Evolutionary conservation across 495 filamentous ascomycete genomes (phyloP).

Genomic region (Cercophora newfieldiana): DNA sequence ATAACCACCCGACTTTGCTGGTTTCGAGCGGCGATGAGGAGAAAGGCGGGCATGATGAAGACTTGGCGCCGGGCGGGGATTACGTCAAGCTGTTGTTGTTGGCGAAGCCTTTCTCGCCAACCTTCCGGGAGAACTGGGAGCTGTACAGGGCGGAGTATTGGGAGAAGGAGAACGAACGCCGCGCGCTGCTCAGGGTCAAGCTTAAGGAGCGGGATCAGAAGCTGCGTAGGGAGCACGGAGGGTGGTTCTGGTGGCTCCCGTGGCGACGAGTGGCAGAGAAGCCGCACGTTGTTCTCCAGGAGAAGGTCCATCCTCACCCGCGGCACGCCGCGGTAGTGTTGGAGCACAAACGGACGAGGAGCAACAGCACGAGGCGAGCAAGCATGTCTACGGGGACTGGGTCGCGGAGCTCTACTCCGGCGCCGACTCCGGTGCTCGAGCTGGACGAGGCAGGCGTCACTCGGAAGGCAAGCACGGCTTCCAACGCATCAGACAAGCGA

Average conservation of each 20-base stretch:
- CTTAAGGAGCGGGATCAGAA: constrained; percentile 64
- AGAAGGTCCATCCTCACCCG: constrained; percentile 41
- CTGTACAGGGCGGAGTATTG: constrained; percentile 90
- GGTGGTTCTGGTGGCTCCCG: constrained; percentile 84
- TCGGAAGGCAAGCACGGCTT: constrained; percentile 49
- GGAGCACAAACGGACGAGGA: constrained; percentile 49
- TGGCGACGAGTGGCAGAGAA: constrained; percentile 45
- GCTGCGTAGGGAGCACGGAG: constrained; percentile 64
- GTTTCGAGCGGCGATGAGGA: constrained; percentile 47
- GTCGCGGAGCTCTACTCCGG: constrained; percentile 52
- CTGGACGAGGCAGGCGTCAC: constrained; percentile 40
- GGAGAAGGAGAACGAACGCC: constrained; percentile 93
- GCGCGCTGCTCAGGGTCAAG: constrained; percentile 67
- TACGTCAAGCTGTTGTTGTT: constrained; percentile 86
- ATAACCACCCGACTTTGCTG: constrained; percentile 45
- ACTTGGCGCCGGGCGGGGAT: constrained; percentile 84
- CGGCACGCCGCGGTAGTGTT: constrained; percentile 40
- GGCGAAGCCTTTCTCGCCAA: constrained; percentile 91
- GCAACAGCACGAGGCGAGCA: constrained; percentile 49
- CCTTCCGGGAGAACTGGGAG: constrained; percentile 98
- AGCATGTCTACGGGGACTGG: constrained; percentile 45
- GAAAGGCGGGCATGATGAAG: constrained; percentile 70
- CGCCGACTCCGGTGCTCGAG: constrained; percentile 50
- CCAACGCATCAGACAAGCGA: constrained; percentile 50
- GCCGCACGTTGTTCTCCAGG: constrained; percentile 30